Evolutionary conservation across 495 filamentous ascomycete genomes (phyloP), one percentile per base, ranked within the genome.

Genomic region (Penicillium herquei): DNA sequence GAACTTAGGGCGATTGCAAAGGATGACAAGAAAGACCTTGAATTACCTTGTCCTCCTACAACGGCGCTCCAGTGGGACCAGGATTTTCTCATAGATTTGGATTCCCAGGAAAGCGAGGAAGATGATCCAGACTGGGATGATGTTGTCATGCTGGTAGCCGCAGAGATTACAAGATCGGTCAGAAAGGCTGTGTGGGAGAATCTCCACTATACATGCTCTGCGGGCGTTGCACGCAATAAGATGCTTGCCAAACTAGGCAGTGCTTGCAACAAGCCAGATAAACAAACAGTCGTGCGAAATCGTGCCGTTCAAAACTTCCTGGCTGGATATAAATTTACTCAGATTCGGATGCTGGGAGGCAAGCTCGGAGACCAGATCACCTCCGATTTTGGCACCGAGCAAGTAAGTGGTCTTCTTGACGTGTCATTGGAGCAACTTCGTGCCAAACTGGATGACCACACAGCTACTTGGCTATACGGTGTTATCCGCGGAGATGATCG

Each of bases 71-170:
- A 92, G 60, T 97, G 93, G 94, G 70, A 86, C 44, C 69, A 70
- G 42, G 90, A 95, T 72, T 85, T 83, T 13, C 71, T 97, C 39
- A 78, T 96, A 17, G 90, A 92, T 57, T 69, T 93, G 51, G 85
- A 91, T 61, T 70, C 81, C 39, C 78, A 80, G 11, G 85, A 93
- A 59, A 83, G 80, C 5, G 90, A 93, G 63, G 81, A 88, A 42
- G 86, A 89, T 62, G 86, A 92, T 66, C 90, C 90, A 5, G 92
- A 96, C 70, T 98, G 95, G 95, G 94, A 98, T 73, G 93, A 98
- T 74, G 80, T 98, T 63, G 89, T 84, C 13, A 89, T 96, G 65
- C 74, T 88, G 18, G 81, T 96, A 54, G 92, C 88, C 0, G 89
- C 91, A 8, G 91, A 96, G 66, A 93, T 98, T 61, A 86, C 96